A percentile compares a stretch with the other conserved stretches of the same genome.
Conservation (phyloP, 495 filamentous ascomycete species). For the Xylaria nigripes region DNA sequence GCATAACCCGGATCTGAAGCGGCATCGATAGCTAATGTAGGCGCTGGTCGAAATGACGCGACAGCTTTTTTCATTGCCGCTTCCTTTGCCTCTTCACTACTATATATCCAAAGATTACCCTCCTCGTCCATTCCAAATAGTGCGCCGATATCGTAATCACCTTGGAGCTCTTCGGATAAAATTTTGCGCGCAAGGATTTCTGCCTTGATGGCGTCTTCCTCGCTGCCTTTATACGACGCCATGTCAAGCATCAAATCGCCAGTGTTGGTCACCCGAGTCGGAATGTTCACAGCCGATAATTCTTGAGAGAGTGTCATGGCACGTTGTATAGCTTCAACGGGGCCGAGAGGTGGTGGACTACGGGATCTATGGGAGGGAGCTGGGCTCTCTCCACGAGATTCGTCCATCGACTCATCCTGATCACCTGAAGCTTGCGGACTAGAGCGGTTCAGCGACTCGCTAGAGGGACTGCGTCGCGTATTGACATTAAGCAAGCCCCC, state of each 20-base stretch:
- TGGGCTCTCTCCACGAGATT: slow-evolving; percentile 30
- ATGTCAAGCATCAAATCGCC: slow-evolving; percentile 99
- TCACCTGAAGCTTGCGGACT: slow-evolving; percentile 36
- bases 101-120: slow-evolving; percentile 98
- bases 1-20: slow-evolving; percentile 91
- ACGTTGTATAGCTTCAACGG: slow-evolving; percentile 68
- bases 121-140: slow-evolving; percentile 91
- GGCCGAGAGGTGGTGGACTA: slow-evolving; percentile 71
- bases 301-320: slow-evolving; percentile 83
- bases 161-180: slow-evolving; percentile 87
- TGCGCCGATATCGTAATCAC: slow-evolving; percentile 90
- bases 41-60: slow-evolving; percentile 37
- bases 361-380: slow-evolving; percentile 46
- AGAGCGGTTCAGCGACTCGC: slow-evolving; percentile 37
- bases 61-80: slow-evolving; percentile 46
- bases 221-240: slow-evolving; percentile 89
- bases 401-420: slow-evolving; percentile 33
- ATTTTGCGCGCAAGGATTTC: slow-evolving; percentile 94
- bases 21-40: slow-evolving; percentile 57
- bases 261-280: slow-evolving; percentile 77
- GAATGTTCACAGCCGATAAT: slow-evolving; percentile 82
- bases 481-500: slow-evolving; percentile 35
- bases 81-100: slow-evolving; percentile 91
- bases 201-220: slow-evolving; percentile 82
- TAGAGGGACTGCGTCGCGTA: slow-evolving; percentile 27